These are phyloP conservation scores for Chrysoporthe austroafricana DNA, from an alignment of 2,329 filamentous ascomycete species.

Conservation along the genomic window DNA sequence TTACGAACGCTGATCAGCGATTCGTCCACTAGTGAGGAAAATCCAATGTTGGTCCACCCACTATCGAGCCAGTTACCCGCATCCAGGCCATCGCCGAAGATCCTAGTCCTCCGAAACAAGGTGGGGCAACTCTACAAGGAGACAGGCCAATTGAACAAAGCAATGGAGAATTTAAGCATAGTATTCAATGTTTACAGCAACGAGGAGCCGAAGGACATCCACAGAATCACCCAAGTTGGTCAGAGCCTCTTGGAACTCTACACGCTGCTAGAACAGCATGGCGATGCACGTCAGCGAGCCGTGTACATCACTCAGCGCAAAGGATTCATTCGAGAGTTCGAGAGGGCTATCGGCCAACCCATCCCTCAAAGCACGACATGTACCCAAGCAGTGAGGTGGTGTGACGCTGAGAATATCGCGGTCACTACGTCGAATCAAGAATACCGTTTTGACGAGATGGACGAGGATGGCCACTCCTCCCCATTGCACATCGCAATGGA, in stretches of 20 bases:
- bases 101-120: constrained; percentile 12
- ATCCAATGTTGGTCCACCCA: not conserved
- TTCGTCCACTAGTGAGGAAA: not conserved
- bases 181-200: constrained; percentile 9
- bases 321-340: constrained; percentile 14
- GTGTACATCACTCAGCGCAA: constrained; percentile 14
- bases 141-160: not conserved
- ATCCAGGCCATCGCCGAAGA: not conserved
- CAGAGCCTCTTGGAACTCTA: constrained; percentile 13
- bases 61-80: not conserved
- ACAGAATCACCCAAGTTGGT: constrained; percentile 5
- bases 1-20: not conserved
- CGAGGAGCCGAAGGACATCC: not conserved
- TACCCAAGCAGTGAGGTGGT: constrained; percentile 19
- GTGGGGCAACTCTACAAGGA: constrained; percentile 23
- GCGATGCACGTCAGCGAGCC: not conserved
- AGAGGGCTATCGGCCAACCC: constrained; percentile 2
- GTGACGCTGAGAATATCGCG: not conserved
- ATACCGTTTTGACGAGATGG: constrained; percentile 13
- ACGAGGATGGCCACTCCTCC: constrained; percentile 10
- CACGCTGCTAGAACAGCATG: not conserved
- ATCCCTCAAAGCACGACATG: constrained; percentile 1
- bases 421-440: not conserved
- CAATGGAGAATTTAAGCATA: constrained; percentile 11
- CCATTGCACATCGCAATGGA: constrained; percentile 20